Base-by-base conservation (phyloP, 805 yeast genomes). In the Cyberlindnera lachancei region DNA sequence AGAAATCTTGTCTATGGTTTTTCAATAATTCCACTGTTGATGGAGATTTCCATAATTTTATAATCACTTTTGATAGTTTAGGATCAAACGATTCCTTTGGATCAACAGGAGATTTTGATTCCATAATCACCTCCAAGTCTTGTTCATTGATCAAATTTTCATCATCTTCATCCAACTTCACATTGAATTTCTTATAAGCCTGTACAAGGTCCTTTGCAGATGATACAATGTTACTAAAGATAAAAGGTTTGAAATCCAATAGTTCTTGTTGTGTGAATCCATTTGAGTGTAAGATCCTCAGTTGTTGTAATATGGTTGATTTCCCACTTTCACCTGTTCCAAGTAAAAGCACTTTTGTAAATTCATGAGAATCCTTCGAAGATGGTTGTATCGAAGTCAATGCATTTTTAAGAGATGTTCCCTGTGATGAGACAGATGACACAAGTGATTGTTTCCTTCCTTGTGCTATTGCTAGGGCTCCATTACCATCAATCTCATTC, bases 281-380 rank as follows among this genome's bases (percentile, higher is more conserved):
- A 33, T 54, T 56, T 17, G 63, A 59, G 41, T 62, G 67, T 17
- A 64, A 33, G 21, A 64, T 59, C 37, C 61, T 59, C 24, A 64
- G 40, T 37, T 64, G 70, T 38, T 55, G 76, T 61, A 32, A 77
- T 8, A 64, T 55, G 4, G 70, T 64, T 3, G 68, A 62, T 33
- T 64, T 64, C 16, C 70, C 70, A 37, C 63, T 55, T 37, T 64
- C 70, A 12, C 97, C 98, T 1, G 96, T 82, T 5, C 98, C 92
- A 30, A 82, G 58, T 21, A 88, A 63, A 23, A 88, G 63, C 29
- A 88, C 77, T 53, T 87, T 87, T 33, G 78, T 49, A 31, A 44
- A 75, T 37, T 75, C 83, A 40, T 68, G 61, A 5, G 45, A 29
- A 18, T 48, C 52, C 38, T 55, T 59, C 27, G 31, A 12, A 44